Evolutionary conservation across 345 rosid genomes (phyloP).

Genomic region (Schrenkiella parvula): DNA sequence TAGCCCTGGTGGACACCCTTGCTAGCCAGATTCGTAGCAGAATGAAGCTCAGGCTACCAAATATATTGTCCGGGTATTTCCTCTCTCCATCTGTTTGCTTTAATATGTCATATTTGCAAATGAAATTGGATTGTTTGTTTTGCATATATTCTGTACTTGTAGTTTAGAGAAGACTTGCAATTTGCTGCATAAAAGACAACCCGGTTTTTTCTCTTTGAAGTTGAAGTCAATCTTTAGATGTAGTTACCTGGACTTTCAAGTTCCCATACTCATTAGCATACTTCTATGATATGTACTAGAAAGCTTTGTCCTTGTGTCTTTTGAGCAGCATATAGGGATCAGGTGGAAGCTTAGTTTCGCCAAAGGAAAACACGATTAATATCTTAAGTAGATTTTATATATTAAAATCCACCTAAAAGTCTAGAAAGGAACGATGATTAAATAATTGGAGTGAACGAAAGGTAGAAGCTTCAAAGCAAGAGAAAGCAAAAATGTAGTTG

Average conservation of each 20-base stretch:
- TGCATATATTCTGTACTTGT: not conserved
- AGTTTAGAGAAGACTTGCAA: not conserved
- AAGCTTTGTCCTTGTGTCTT: conserved; percentile 1
- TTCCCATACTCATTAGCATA: not conserved
- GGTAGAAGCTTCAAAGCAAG: not conserved
- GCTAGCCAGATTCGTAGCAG: conserved; percentile 91
- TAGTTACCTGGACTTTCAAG: conserved; percentile 16
- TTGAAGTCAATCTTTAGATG: conserved; percentile 13
- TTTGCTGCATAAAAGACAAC: conserved; percentile 9
- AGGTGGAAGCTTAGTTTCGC: not conserved
- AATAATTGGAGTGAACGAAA: not conserved
- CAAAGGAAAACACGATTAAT: not conserved
- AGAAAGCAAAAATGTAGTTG: not conserved
- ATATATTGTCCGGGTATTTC: conserved; percentile 91
- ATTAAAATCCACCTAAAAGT: not conserved
- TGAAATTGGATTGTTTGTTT: conserved; percentile 8
- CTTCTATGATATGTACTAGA: conserved; percentile 9
- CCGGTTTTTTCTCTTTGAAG: not conserved
- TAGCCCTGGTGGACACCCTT: conserved; percentile 85
- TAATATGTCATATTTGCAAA: not conserved
- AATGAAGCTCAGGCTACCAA: conserved; percentile 93
- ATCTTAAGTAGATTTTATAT: not conserved
- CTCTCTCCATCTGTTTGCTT: conserved; percentile 26
- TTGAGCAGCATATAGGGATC: not conserved
- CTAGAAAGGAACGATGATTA: not conserved